Conservation (phyloP, 306 rosid species). For the Prunus kanzakura region DNA sequence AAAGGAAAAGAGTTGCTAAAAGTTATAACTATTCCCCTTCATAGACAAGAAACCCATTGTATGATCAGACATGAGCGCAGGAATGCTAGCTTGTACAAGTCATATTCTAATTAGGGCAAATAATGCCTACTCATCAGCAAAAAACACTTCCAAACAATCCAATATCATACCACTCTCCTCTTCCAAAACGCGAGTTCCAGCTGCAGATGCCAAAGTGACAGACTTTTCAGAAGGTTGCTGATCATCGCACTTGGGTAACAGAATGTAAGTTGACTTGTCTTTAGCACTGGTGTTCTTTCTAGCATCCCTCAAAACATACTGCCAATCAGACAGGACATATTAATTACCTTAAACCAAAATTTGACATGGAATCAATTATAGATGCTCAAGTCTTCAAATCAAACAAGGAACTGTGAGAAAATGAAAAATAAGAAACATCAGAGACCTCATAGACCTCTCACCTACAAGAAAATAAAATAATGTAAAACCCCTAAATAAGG, state of each 20-base stretch:
- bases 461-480: not conserved
- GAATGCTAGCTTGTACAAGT: not conserved
- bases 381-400: not conserved
- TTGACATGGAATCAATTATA: not conserved
- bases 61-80: not conserved
- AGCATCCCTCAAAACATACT: slow-evolving; percentile 65
- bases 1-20: not conserved
- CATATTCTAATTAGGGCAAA: not conserved
- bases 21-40: not conserved
- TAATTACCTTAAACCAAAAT: not conserved
- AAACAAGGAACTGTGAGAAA: not conserved
- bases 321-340: slow-evolving; percentile 31
- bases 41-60: not conserved
- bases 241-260: slow-evolving; percentile 46
- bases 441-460: not conserved
- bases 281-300: slow-evolving; percentile 34
- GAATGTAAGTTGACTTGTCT: slow-evolving; percentile 46
- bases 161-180: slow-evolving; percentile 51
- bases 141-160: not conserved
- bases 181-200: slow-evolving; percentile 38
- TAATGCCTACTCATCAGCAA: not conserved
- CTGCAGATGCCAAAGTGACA: slow-evolving; percentile 35
- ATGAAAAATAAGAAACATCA: not conserved
- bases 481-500: not conserved
- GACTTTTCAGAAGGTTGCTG: slow-evolving; percentile 44